phyloP scores from a whole-genome alignment of 129 eudicot species.

The Solidago caesia region DNA sequence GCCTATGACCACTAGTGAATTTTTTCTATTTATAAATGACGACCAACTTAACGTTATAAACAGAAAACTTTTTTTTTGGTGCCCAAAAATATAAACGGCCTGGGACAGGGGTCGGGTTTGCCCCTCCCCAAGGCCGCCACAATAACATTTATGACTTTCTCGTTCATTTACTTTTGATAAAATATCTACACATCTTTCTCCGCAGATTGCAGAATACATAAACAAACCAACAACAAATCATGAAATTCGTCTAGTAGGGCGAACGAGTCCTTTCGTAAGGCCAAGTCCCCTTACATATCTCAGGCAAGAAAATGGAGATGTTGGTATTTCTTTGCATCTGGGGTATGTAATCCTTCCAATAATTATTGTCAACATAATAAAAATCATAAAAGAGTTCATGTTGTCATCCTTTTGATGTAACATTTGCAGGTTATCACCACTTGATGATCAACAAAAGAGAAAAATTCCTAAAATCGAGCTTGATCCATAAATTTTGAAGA shows the following conservation, averaged over 20 bases:
- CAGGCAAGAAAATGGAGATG: conserved; percentile 43
- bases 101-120: too few relatives aligned
- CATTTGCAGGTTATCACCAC: conserved; percentile 44
- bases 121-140: too few relatives aligned
- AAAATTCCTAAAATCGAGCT: conserved; percentile 44
- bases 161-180: too few relatives aligned
- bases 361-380: background rate
- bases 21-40: too few relatives aligned
- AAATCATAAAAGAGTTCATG: background rate
- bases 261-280: conserved; percentile 40
- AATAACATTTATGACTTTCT: too few relatives aligned
- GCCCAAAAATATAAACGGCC: too few relatives aligned
- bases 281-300: conserved; percentile 37
- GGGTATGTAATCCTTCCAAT: conserved; percentile 45
- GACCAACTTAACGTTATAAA: too few relatives aligned
- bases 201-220: conserved; percentile 58
- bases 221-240: conserved; percentile 27
- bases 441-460: conserved; percentile 40
- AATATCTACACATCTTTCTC: background rate
- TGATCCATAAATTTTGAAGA: conserved; percentile 29
- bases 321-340: conserved; percentile 68
- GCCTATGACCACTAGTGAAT: too few relatives aligned
- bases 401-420: background rate
- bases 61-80: too few relatives aligned
- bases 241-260: conserved; percentile 28